These are phyloP conservation scores for Evernia prunastri DNA, from an alignment of 495 filamentous ascomycete species.

Conservation along the genomic window DNA sequence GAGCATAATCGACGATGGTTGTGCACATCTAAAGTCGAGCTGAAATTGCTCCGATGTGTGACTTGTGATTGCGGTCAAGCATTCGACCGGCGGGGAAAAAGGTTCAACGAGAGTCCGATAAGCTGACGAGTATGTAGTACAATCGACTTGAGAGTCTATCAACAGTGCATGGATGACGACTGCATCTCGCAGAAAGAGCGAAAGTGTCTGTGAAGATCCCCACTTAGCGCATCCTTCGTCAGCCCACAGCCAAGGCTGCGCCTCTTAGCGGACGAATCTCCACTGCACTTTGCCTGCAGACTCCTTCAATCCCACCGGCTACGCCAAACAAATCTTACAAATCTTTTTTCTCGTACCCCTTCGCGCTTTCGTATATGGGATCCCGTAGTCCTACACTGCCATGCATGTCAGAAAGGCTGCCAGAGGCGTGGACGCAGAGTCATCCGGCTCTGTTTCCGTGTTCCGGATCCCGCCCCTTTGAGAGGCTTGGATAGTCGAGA, in stretches of 20 bases:
- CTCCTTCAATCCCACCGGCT: neutral
- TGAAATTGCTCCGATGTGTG: too few relatives aligned
- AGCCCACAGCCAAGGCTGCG: slow-evolving; percentile 4
- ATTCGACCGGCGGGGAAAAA: too few relatives aligned
- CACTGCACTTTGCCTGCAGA: neutral
- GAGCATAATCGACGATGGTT: too few relatives aligned
- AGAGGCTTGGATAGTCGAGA: neutral
- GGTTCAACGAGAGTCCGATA: too few relatives aligned
- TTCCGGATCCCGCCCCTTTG: too few relatives aligned
- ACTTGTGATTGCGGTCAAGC: too few relatives aligned
- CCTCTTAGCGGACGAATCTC: neutral
- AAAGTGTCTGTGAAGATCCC: neutral
- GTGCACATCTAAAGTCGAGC: too few relatives aligned
- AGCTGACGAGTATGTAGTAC: too few relatives aligned
- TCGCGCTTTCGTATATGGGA: neutral
- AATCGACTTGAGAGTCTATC: neutral
- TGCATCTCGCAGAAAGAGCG: neutral
- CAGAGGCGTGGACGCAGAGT: neutral
- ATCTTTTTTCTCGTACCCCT: neutral
- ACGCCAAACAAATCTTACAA: too few relatives aligned
- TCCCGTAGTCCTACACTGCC: neutral
- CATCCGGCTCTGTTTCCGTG: neutral
- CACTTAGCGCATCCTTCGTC: neutral
- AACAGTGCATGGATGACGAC: neutral
- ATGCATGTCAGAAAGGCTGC: neutral